Evolutionary conservation across 2,329 filamentous ascomycete species (phyloP), one percentile per base, ranked within the genome.

Genomic region (Lachnellula willkommii): DNA sequence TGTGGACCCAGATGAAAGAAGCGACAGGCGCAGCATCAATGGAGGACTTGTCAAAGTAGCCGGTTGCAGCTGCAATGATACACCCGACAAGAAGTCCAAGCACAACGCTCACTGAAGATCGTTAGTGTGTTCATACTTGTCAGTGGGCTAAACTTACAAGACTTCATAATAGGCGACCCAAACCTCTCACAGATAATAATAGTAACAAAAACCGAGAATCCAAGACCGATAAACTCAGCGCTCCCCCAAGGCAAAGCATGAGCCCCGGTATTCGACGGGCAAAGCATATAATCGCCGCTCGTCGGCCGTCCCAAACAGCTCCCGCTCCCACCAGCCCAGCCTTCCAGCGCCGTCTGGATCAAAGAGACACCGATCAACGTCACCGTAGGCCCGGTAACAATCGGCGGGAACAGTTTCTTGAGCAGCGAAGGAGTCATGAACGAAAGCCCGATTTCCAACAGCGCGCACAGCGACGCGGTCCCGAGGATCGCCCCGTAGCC

Each of bases 101-200:
- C 43, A 92, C 82, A 35, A 93, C 88, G 32, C 56, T 60, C 48
- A 64, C 62, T 63, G 32, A 7, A 24, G 14, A 28, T 35, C 26
- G 28, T 52, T 35, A 55, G 35, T 5, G 12, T 50, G n/a, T 32
- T 26, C 3, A 35, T 56, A 20, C 51, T 37, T 48, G 3, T 55
- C 28, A 22, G 51, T 55, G 15, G 51, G 47, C 5, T 28, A n/a
- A 57, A 55, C 47, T 55, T 57, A 55, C 61, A 55, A 51, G 66
- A 20, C 69, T 92, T 92, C 87, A 94, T 92, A 62, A 94, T 87
- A 0, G 90, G 89, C 0, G 88, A 81, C 1, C 90, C 90, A 64
- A 92, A 91, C 11, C 88, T 82, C 71, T 94, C 89, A 68, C 87
- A 89, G 12, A 93, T 68, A 58, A 94, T 85, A 67, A 94, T 93